Conservation (phyloP, 139 green algal genomes). For the Auxenochlorella protothecoides region DNA sequence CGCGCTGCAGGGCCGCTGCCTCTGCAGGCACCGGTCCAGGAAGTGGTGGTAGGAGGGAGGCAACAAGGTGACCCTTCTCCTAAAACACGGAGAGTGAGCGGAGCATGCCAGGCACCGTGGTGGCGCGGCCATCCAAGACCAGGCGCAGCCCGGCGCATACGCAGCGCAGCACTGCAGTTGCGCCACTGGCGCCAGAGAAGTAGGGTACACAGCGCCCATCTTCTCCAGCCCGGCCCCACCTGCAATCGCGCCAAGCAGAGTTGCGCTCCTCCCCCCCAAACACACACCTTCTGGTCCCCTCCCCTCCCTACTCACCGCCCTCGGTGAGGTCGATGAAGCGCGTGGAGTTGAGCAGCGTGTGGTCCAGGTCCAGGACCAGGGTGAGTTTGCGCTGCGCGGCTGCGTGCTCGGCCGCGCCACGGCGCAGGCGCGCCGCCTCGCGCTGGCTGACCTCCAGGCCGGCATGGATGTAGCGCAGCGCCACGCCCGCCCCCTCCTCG, state of each 20-base stretch:
- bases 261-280: background rate
- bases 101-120: too few species aligned
- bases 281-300: background rate
- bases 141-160: too few species aligned
- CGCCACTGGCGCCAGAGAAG: too few species aligned
- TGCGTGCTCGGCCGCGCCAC: background rate
- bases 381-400: conserved; percentile 13
- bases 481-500: conserved; percentile 28
- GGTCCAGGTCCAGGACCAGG: conserved; percentile 91
- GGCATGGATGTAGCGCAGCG: conserved; percentile 22
- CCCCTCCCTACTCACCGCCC: background rate
- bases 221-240: background rate
- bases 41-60: too few species aligned
- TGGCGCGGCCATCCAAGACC: too few species aligned
- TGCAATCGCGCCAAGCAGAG: background rate
- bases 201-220: too few species aligned
- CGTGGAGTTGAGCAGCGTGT: conserved; percentile 85
- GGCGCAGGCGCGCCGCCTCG: conserved; percentile 37
- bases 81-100: too few species aligned
- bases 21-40: too few species aligned
- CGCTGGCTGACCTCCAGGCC: conserved; percentile 28
- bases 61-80: too few species aligned
- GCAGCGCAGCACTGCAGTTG: too few species aligned
- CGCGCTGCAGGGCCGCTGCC: too few species aligned
- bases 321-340: conserved; percentile 29